Base-by-base conservation (phyloP, 805 yeast species). In the Metschnikowia kunwiensis region DNA sequence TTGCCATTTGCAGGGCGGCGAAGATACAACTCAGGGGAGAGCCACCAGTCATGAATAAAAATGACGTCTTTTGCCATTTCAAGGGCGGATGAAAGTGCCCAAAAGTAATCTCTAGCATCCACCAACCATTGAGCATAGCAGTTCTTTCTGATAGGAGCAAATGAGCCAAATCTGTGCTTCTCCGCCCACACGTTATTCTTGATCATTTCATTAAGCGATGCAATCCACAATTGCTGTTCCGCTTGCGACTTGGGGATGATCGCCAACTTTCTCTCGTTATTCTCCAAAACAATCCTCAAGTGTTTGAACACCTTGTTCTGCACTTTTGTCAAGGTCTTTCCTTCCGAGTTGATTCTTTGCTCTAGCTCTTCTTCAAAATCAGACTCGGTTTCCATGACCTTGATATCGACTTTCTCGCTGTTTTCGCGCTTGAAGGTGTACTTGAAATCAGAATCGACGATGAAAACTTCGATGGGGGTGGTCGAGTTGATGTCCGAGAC, bases 31-130 rank as follows among this genome's bases (percentile, higher is more conserved):
- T 93, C 98, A 0, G 99, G 99, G 4, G 91, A 77, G 17, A 93
- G 68, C 98, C 98, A 93, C 99, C 99, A 93, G 54, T 91, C 99
- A 54, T 93, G 97, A 32, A 93, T 87, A 57, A 81, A 93, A 22
- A 93, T 82, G 1, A 84, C 91, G 66, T 93, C 97, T 47, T 80
- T 80, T 0, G 98, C 97, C 85, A 86, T 82, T 48, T 84, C 87
- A 36, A 93, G 67, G 0, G 97, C 98, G 8, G 88, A 80, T 20
- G 95, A 84, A 2, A 88, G 80, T 1, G 97, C 94, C 97, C 97
- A 93, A 66, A 87, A 83, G 58, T 93, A 86, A 60, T 93, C 99
- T 53, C 99, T 72, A 4, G 84, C 95, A 61, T 93, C 99, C 4
- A 93, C 97, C 65, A 93, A 81, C 93, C 95, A 91, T 57, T 93